These are phyloP conservation scores for Gnaphalium uliginosum DNA, from an alignment of 129 eudicot species.

Conservation along the genomic window DNA sequence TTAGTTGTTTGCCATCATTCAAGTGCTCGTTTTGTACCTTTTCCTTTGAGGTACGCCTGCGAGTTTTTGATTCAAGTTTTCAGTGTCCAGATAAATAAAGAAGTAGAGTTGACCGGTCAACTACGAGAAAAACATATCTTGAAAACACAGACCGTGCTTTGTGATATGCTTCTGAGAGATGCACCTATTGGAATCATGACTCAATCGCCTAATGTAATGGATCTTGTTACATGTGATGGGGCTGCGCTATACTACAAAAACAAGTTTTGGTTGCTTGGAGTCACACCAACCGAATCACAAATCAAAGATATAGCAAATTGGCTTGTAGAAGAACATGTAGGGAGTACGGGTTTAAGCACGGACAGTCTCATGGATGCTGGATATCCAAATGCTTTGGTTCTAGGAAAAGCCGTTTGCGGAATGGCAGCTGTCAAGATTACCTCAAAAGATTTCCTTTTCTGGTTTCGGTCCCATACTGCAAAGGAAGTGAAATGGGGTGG, in stretches of 20 bases:
- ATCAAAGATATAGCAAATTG: conserved; percentile 65
- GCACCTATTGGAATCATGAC: conserved; percentile 72
- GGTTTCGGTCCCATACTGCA: conserved; percentile 88
- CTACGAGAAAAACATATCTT: conserved; percentile 69
- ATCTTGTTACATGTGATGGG: conserved; percentile 84
- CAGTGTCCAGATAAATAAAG: conserved; percentile 75
- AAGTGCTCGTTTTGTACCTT: conserved; percentile 66
- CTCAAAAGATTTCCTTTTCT: conserved; percentile 64
- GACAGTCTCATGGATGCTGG: conserved; percentile 88
- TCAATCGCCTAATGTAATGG: conserved; percentile 87
- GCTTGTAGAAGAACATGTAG: conserved; percentile 67
- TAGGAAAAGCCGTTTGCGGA: conserved; percentile 80
- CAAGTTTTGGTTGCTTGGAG: conserved; percentile 66
- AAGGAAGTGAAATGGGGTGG: conserved; percentile 95
- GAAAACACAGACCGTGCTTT: conserved; percentile 76
- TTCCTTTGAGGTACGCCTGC: conserved; percentile 80
- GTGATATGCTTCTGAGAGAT: conserved; percentile 84
- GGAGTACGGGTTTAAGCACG: conserved; percentile 74
- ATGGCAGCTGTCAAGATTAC: conserved; percentile 82
- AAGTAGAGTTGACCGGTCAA: conserved; percentile 75
- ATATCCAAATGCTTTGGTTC: conserved; percentile 59
- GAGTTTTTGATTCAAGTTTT: conserved; percentile 85
- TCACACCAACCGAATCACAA: conserved; percentile 75
- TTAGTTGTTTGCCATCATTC: conserved; percentile 89
- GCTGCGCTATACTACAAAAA: conserved; percentile 72